phyloP scores from a whole-genome alignment of 257 asterid species.

The Petrea volubilis region DNA sequence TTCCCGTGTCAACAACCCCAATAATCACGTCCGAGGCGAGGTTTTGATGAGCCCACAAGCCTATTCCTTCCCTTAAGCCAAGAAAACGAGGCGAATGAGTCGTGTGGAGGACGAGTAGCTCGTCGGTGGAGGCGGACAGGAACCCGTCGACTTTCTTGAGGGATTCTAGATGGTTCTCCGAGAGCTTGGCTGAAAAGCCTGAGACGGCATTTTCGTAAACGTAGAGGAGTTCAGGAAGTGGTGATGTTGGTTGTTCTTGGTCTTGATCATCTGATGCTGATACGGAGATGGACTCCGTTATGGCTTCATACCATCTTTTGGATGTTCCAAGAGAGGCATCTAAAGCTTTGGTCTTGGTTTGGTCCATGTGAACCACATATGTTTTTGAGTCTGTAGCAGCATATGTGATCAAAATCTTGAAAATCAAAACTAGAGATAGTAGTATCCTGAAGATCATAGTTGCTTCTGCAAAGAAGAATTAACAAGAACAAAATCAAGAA shows the following conservation, averaged over 20 bases:
- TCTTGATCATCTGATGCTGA: constrained; percentile 25
- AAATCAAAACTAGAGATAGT: constrained; percentile 31
- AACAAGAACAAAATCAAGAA: neutral
- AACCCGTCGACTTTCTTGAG: constrained; percentile 50
- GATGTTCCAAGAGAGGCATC: constrained; percentile 44
- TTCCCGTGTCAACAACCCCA: constrained; percentile 70
- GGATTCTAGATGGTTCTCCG: constrained; percentile 44
- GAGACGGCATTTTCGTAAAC: constrained; percentile 54
- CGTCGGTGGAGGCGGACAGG: constrained; percentile 51
- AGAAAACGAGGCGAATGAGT: constrained; percentile 74
- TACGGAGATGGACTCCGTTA: constrained; percentile 41
- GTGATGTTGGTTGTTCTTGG: constrained; percentile 10
- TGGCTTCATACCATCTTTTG: constrained; percentile 53
- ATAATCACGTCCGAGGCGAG: constrained; percentile 68
- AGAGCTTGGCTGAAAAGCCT: constrained; percentile 67
- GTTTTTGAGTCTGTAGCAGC: constrained; percentile 37
- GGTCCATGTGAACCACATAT: constrained; percentile 70
- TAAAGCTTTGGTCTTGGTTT: constrained; percentile 42
- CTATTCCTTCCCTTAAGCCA: constrained; percentile 54
- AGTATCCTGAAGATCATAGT: constrained; percentile 33
- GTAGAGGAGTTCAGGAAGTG: constrained; percentile 50
- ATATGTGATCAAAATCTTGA: constrained; percentile 23
- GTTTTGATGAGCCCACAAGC: constrained; percentile 54
- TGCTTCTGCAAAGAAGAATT: constrained; percentile 17
- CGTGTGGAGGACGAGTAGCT: constrained; percentile 56